Conservation (phyloP, 352 stramenopile genomes). For the Peronospora destructor region DNA sequence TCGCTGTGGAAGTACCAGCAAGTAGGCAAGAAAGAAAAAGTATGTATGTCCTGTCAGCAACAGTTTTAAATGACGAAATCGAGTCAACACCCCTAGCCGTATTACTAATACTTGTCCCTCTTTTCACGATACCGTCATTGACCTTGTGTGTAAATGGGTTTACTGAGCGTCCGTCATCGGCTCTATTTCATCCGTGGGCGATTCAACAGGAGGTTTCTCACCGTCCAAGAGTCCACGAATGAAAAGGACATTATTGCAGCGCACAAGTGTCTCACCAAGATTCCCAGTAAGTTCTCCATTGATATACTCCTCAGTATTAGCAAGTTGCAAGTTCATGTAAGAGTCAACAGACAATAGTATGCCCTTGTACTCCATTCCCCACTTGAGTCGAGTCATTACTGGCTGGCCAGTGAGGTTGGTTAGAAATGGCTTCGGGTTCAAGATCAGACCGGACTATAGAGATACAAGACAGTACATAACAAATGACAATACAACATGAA, state of each 20-base stretch:
- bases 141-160: conserved; percentile 3
- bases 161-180: conserved; percentile 35
- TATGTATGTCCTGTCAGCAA: conserved; percentile 11
- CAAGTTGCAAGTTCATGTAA: conserved; percentile 99
- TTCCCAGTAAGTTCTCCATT: conserved; percentile 94
- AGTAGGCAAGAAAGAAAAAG: conserved; percentile 1
- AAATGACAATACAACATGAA: background rate
- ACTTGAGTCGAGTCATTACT: conserved; percentile 97
- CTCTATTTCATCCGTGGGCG: conserved; percentile 23
- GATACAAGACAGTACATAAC: conserved; percentile 10
- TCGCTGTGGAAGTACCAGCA: conserved; percentile 18
- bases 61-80: conserved; percentile 6
- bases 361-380: conserved; percentile 99
- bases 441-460: conserved; percentile 74
- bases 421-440: conserved; percentile 95
- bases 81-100: too few relatives aligned
- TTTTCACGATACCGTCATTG: background rate
- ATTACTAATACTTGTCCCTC: too few relatives aligned
- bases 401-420: conserved; percentile 91
- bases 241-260: conserved; percentile 99
- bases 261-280: conserved; percentile 97
- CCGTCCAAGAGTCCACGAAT: conserved; percentile 83
- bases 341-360: conserved; percentile 92
- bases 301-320: conserved; percentile 96
- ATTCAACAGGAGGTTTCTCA: conserved; percentile 51